phyloP scores from a whole-genome alignment of 2,329 filamentous ascomycete genomes.

The Dactylonectria estremocensis region DNA sequence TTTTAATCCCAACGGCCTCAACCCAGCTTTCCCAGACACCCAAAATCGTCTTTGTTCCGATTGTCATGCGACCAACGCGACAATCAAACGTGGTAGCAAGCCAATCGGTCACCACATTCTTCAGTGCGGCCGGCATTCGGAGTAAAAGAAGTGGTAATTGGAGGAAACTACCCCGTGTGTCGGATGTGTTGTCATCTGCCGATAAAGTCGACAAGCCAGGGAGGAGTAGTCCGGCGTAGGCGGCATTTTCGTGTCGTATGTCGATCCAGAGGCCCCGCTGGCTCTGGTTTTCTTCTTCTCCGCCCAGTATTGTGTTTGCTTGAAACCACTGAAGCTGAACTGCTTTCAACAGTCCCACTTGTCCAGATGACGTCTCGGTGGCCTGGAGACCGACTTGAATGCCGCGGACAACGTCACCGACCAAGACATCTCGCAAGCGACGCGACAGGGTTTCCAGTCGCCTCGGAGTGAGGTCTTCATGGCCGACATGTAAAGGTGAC shows the following conservation, averaged over 20 bases:
- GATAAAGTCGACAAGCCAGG: conserved; percentile 52
- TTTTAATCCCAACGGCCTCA: conserved; percentile 53
- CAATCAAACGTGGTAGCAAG: conserved; percentile 70
- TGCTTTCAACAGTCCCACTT: conserved; percentile 60
- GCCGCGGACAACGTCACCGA: conserved; percentile 73
- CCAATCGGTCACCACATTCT: conserved; percentile 65
- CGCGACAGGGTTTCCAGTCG: conserved; percentile 62
- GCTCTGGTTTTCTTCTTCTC: conserved; percentile 43
- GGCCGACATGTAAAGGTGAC: conserved; percentile 67
- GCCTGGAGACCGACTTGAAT: conserved; percentile 67
- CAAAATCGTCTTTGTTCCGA: conserved; percentile 67
- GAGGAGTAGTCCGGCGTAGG: conserved; percentile 66
- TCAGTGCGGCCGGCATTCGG: conserved; percentile 69
- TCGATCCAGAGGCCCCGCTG: conserved; percentile 60
- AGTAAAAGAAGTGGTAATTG: conserved; percentile 68
- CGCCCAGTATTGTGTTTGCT: conserved; percentile 51
- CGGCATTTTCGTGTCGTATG: conserved; percentile 68
- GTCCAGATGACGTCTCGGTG: conserved; percentile 57
- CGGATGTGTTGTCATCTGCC: neutral
- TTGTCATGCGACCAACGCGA: conserved; percentile 64
- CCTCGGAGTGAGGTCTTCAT: conserved; percentile 54
- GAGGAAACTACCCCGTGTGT: conserved; percentile 55
- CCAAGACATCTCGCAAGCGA: conserved; percentile 67
- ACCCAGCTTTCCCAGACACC: conserved; percentile 68
- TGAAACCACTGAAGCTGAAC: conserved; percentile 66